A percentile compares a stretch with the other conserved stretches of the same genome.
phyloP scores from a whole-genome alignment of 2,329 filamentous ascomycete genomes.

The Orbilia blumenaviensis region DNA sequence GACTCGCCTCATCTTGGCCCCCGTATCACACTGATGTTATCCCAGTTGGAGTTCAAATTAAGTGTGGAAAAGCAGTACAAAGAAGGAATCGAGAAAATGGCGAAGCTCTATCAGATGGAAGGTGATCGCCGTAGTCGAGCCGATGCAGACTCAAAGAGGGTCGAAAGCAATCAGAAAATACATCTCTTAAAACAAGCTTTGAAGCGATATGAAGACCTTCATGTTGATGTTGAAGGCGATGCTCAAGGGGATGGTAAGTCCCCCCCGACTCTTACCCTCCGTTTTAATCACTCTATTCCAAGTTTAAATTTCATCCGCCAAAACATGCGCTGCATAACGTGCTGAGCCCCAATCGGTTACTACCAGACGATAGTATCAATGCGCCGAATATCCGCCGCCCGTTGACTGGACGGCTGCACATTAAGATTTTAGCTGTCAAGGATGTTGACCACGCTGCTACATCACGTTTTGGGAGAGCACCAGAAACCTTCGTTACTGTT shows the following conservation, averaged over 20 bases:
- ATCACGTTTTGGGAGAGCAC: conserved; percentile 83
- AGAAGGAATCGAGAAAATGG: conserved; percentile 99
- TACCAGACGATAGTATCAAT: conserved; percentile 90
- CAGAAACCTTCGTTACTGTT: conserved; percentile 93
- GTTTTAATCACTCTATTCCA: not conserved
- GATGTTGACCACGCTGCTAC: conserved; percentile 91
- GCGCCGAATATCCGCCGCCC: conserved; percentile 94
- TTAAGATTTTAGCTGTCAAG: conserved; percentile 86
- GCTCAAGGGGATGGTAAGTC: conserved; percentile 76
- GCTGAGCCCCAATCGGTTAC: not conserved
- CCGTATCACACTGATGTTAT: conserved; percentile 98
- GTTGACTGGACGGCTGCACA: conserved; percentile 86
- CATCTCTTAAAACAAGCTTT: conserved; percentile 92
- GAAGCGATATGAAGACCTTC: conserved; percentile 95
- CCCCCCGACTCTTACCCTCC: not conserved
- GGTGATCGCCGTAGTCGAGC: conserved; percentile 94
- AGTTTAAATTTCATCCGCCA: not conserved
- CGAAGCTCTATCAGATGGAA: conserved; percentile 95
- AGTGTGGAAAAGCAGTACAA: conserved; percentile 99
- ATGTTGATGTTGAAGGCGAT: conserved; percentile 89
- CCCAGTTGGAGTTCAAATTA: conserved; percentile 97
- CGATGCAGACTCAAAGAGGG: conserved; percentile 85
- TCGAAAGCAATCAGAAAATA: conserved; percentile 98
- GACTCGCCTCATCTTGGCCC: conserved; percentile 94
- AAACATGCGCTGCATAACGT: conserved; percentile 7